Conservation (phyloP, 257 asterid species). For the Handroanthus guayacan region DNA sequence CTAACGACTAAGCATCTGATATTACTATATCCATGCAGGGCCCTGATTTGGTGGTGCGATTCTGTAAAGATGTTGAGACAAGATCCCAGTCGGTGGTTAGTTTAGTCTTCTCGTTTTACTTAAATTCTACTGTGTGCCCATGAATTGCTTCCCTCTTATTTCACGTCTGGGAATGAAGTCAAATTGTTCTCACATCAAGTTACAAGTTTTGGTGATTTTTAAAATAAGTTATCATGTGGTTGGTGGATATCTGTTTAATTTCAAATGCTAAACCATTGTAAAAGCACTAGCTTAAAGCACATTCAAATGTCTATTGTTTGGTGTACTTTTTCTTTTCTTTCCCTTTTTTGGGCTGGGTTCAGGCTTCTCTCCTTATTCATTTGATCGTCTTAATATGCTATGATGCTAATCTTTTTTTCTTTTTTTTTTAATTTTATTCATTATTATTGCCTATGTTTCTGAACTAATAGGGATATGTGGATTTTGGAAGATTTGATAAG, state of each 20-base stretch:
- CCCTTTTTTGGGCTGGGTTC: neutral
- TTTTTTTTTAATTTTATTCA: neutral
- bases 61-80: constrained; percentile 92
- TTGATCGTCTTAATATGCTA: constrained; percentile 27
- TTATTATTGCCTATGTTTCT: constrained; percentile 18
- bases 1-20: constrained; percentile 22
- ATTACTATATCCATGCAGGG: constrained; percentile 56
- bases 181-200: neutral
- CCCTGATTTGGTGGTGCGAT: constrained; percentile 76
- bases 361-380: constrained; percentile 10
- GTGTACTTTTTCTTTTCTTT: neutral
- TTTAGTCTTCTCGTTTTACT: constrained; percentile 29
- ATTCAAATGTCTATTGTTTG: constrained; percentile 4
- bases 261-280: constrained; percentile 17
- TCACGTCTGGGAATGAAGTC: constrained; percentile 13
- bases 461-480: constrained; percentile 83
- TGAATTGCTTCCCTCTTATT: neutral
- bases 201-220: too few relatives aligned
- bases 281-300: constrained; percentile 24
- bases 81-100: constrained; percentile 72
- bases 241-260: constrained; percentile 23
- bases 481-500: constrained; percentile 88
- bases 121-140: neutral
- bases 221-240: too few relatives aligned
- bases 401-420: constrained; percentile 33